Base-by-base conservation (phyloP, 495 filamentous ascomycete genomes). In the Penicillium egyptiacum region DNA sequence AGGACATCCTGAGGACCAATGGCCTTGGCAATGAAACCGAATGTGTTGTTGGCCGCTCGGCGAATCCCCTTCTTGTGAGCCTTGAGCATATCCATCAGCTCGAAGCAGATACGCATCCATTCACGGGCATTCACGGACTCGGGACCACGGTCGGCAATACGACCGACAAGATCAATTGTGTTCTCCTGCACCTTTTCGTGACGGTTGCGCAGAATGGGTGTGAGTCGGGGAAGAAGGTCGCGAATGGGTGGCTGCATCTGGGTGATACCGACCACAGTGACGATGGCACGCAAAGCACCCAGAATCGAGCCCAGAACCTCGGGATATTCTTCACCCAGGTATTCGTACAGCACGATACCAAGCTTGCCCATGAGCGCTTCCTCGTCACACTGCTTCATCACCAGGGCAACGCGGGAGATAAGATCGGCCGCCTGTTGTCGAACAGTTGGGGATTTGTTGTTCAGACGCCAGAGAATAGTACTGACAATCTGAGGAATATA, bases 171-270 rank as follows among this genome's bases (percentile, higher is more conserved):
- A 69, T 99, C 95, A 65, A 99, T 98, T n/a, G 94, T 96, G 73
- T 99, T 99, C 63, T 99, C 95, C 71, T 99, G 95, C 40, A 99
- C 95, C 74, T 99, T 99, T 71, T 99, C 95, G 79, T 99, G 95
- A 46, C 95, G 89, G 75, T 99, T 99, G 53, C 95, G 90, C 45
- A 99, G 80, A 66, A 98, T 98, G 16, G 94, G 94, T 1, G 94
- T 98, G 22, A 99, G 85, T 26, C 95, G 90, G 10, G 95, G 95
- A 4, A 99, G 85, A 8, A 99, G 83, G 66, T 99, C 95, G 60
- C 91, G 90, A 71, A 99, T 97, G n/a, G 95, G 92, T 11, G 95
- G 95, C 57, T 98, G 91, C 95, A 99, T 98, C 72, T 91, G 89
- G 70, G 87, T 90, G 81, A 99, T 96, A 75, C 95, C 95, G 41